Conservation (phyloP, 495 filamentous ascomycete species). For the Cudoniella acicularis region DNA sequence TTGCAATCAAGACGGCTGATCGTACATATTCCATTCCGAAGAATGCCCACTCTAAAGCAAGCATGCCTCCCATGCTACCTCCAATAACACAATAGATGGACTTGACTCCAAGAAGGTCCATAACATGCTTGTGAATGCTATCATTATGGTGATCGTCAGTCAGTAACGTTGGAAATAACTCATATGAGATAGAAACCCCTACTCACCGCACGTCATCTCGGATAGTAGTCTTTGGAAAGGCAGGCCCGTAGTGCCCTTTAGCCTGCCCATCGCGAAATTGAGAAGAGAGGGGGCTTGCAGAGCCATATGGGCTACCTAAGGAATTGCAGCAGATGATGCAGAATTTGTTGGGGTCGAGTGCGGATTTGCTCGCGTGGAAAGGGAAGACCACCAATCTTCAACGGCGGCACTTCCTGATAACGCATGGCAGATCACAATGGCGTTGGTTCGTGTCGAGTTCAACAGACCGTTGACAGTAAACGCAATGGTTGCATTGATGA, state of each 20-base stretch:
- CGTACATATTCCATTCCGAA: constrained; percentile 29
- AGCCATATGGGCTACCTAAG: constrained; percentile 36
- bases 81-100: constrained; percentile 33
- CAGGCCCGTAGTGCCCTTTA: constrained; percentile 25
- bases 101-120: constrained; percentile 33
- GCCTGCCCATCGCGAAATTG: constrained; percentile 27
- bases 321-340: constrained; percentile 37
- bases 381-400: constrained; percentile 34
- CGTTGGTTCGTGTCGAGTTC: constrained; percentile 30
- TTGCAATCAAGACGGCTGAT: constrained; percentile 34
- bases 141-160: background rate
- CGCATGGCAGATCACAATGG: constrained; percentile 35
- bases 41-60: constrained; percentile 35
- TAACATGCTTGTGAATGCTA: constrained; percentile 34
- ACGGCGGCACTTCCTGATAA: constrained; percentile 37
- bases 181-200: background rate
- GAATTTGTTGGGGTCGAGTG: constrained; percentile 33
- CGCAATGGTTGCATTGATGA: constrained; percentile 31
- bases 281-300: constrained; percentile 30
- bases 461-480: constrained; percentile 37
- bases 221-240: constrained; percentile 35
- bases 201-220: constrained; percentile 37
- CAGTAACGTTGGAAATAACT: background rate
- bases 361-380: constrained; percentile 29
- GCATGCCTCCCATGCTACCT: constrained; percentile 38